phyloP scores from a whole-genome alignment of 2,329 filamentous ascomycete genomes.

The Calonectria montana region DNA sequence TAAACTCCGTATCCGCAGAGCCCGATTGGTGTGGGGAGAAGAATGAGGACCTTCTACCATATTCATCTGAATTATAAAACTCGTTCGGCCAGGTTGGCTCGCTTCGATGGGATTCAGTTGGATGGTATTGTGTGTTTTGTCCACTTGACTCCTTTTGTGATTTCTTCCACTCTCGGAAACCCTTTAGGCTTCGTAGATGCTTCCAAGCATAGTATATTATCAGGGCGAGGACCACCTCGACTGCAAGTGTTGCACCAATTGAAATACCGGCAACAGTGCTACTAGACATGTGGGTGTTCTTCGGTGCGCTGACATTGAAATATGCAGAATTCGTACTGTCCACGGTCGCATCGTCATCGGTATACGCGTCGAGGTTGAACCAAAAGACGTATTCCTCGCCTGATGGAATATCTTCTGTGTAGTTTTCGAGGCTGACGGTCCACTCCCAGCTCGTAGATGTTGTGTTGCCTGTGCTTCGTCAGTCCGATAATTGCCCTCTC shows the following conservation, averaged over 20 bases:
- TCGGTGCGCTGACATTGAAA: background rate
- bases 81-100: background rate
- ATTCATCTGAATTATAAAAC: background rate
- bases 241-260: background rate
- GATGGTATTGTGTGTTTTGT: background rate
- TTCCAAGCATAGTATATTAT: background rate
- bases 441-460: background rate
- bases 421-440: background rate
- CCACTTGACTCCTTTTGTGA: background rate
- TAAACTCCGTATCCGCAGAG: background rate
- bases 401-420: background rate
- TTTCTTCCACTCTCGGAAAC: background rate
- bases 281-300: background rate
- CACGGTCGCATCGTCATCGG: slow-evolving; percentile 1
- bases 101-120: background rate
- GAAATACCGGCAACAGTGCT: background rate
- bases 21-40: background rate
- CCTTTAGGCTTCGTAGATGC: background rate
- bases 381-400: background rate
- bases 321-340: background rate
- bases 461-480: background rate
- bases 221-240: background rate
- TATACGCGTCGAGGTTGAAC: slow-evolving; percentile 1
- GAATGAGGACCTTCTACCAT: background rate
- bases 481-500: background rate